Evolutionary conservation across 1,284 basidiomycete genomes (phyloP).

Genomic region (Cystobasidium pallidum): DNA sequence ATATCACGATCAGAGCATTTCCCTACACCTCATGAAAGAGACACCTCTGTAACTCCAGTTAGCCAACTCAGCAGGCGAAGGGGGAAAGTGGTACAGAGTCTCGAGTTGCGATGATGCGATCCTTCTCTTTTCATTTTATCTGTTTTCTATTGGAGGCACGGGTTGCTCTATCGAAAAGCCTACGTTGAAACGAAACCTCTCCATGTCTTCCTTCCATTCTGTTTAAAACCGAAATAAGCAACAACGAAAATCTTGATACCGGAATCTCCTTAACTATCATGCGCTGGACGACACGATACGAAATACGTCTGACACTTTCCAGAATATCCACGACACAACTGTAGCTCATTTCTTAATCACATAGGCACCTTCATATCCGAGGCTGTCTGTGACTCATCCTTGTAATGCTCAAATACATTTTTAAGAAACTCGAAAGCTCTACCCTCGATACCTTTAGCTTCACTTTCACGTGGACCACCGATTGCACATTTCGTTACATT

Average conservation of each 20-base stretch:
- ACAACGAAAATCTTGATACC: too few relatives aligned
- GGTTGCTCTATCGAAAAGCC: too few relatives aligned
- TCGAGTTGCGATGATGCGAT: slow-evolving; percentile 11
- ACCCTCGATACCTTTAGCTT: slow-evolving; percentile 27
- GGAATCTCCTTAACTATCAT: neutral
- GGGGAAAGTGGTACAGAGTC: slow-evolving; percentile 19
- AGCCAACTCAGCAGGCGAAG: slow-evolving; percentile 34
- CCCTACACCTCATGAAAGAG: slow-evolving; percentile 3
- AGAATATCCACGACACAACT: neutral
- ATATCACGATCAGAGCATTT: neutral
- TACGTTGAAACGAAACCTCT: too few relatives aligned
- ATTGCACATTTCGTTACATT: slow-evolving; percentile 30
- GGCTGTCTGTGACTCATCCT: neutral
- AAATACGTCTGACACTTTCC: neutral
- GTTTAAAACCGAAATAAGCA: too few relatives aligned
- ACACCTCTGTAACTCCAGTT: neutral
- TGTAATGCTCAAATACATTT: slow-evolving; percentile 23
- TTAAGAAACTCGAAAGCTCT: slow-evolving; percentile 22
- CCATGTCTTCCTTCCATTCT: too few relatives aligned
- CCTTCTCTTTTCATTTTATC: neutral
- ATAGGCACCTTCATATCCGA: neutral
- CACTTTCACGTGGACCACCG: slow-evolving; percentile 38
- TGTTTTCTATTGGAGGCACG: too few relatives aligned
- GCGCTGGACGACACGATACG: slow-evolving; percentile 9
- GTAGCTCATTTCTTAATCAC: slow-evolving; percentile 3